Base-by-base conservation (phyloP, 116 monocot species). In the Dioscorea cayenensis region DNA sequence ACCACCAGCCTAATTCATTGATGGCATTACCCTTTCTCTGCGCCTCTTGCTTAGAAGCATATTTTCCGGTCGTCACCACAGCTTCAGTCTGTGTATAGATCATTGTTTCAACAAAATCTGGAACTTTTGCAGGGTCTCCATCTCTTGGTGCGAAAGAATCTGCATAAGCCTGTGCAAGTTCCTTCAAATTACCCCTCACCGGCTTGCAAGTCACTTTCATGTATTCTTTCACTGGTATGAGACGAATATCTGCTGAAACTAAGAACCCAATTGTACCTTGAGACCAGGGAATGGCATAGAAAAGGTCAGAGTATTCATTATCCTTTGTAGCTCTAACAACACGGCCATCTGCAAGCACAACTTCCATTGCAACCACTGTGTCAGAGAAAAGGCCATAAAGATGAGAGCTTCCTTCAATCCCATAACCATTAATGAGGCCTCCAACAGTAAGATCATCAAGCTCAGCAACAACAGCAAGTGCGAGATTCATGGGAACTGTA, bases 391-490 rank as follows among this genome's bases (percentile, higher is more conserved):
- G 84, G 7, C 90, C 90, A 69, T 87, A 87, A 17, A 84, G 72
- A 49, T 84, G 82, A 11, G 87, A 87, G 75, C 84, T 91, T 48
- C 82, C 87, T 73, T 87, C 90, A 66, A 91, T 84, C n/a, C 87
- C 90, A 68, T 84, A 91, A 11, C 90, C 90, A 74, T 87, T 91
- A 73, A 91, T 87, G 21, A 91, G 84, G 9, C 90, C 90, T 29
- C 90, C 90, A 66, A 87, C 90, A 7, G 87, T 91, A 51, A 91
- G 84, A 81, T 91, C 90, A 55, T 87, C 90, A 32, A 91, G 75
- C 68, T 91, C 90, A 9, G 90, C 82, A 59, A 91, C 84, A 18
- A 87, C 82, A 36, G 87, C 87, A 62, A 91, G 78, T n/a, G 84
- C 23, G 35, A 86, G 80, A 71, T 84, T 84, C 86, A 84, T 84